Base-by-base conservation (phyloP, 352 stramenopile genomes). In the Pythium phragmiticola region DNA sequence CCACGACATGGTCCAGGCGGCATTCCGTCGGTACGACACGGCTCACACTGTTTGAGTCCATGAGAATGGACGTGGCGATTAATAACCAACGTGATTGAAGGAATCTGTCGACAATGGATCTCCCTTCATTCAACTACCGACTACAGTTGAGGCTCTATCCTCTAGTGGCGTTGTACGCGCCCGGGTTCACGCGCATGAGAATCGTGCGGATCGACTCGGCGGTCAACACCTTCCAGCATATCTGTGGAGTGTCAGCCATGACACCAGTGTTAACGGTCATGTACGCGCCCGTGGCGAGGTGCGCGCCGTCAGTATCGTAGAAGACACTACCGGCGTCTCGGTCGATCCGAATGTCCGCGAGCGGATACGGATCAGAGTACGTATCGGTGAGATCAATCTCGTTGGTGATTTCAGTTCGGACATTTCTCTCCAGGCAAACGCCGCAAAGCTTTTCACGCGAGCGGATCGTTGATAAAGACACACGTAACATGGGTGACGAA, bases 381-480 rank as follows among this genome's bases (percentile, higher is more conserved):
- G 80, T 88, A 39, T 71, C 43, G 23, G 74, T 72, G 14, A 89
- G 52, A 0, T 66, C 69, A 28, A 87, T 42, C 0, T 59, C 56
- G 26, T 73, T 12, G 28, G 78, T 74, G 60, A 89, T 67, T 19
- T 78, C 63, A 47, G 73, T 59, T 33, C 73, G 26, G 26, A 89
- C 39, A 56, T 88, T 88, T 21, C 63, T 51, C 26, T 65, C 66
- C 26, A 85, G 62, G 8, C 30, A 21, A 26, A 81, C 16, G 0
- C 65, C 71, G 55, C 80, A 88, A 16, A 89, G 46, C 52, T 80
- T 86, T 64, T 89, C 80, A 89, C 33, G 69, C 71, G 41, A 89
- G 68, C 30, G 76, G 77, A 3, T 67, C 65, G 28, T 87, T 74
- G 63, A 89, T 77, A 51, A 87, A 88, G 21, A 47, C 33, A 3